Base-by-base conservation (phyloP, 768 basidiomycete species). In the Serendipita sp. region DNA sequence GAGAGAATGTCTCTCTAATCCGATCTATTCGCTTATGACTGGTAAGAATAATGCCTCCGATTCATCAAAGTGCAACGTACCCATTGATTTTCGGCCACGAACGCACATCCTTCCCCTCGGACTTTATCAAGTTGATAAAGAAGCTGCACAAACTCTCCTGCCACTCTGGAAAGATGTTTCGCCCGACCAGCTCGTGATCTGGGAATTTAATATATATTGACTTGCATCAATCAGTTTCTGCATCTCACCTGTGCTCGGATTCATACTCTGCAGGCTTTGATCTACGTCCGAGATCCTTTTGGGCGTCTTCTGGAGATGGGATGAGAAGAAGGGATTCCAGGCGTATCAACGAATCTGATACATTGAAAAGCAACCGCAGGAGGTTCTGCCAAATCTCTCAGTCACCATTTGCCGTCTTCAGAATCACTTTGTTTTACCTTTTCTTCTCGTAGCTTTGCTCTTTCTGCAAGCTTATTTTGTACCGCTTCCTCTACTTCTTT, bases 51-150 rank as follows among this genome's bases (percentile, higher is more conserved):
- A 2, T 15, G 29, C 13, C 40, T 40, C 40, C 37, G 31, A 23
- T 29, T 0, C 33, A 29, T 13, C 1, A 16, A 68, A n/a, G 5
- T 6, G 8, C 29, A 18, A n/a, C 80, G 69, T 66, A 97, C 95
- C 81, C 87, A 88, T 78, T 91, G 85, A 3, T 94, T 80, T 67
- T 88, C 86, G 64, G 85, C 80, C 2, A 95, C 83, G 67, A 91
- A 93, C 1, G 77, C 81, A 67, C 91, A 92, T 1, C 82, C 80
- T 69, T 93, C 88, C 8, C 75, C 74, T 3, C 81, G 78, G 10
- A 94, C 91, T 73, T 96, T 95, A 18, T 83, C 81, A 29, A 83
- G 81, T 68, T 96, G 88, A 72, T 99, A 99, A 29, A 92, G 78
- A 18, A 98, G 79, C 71, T 98, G 94, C 8, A 83, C 88, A 71